Evolutionary conservation across 495 filamentous ascomycete species (phyloP).

Genomic region (Zalerion maritima): DNA sequence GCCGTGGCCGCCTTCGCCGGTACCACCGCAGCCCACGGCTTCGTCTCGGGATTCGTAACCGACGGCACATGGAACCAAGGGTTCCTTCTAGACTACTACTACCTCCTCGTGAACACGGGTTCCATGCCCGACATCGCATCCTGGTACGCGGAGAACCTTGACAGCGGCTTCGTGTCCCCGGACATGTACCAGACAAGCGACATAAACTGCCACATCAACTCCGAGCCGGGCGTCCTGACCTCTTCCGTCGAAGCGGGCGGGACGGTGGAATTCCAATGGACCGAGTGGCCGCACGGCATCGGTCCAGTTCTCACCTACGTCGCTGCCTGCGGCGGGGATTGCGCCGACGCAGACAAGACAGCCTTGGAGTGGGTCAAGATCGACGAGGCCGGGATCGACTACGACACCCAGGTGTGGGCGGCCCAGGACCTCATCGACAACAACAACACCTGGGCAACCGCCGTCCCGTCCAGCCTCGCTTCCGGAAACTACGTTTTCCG

Average conservation of each 20-base stretch:
- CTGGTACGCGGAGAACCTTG: slow-evolving; percentile 20
- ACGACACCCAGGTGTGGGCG: slow-evolving; percentile 12
- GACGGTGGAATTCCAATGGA: slow-evolving; percentile 15
- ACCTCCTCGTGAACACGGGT: slow-evolving; percentile 13
- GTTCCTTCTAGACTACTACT: slow-evolving; percentile 18
- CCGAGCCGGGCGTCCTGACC: slow-evolving; percentile 18
- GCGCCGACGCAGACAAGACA: slow-evolving; percentile 18
- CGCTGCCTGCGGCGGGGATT: slow-evolving; percentile 19
- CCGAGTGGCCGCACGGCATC: slow-evolving; percentile 13
- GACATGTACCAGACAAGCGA: slow-evolving; percentile 14
- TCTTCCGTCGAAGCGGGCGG: slow-evolving; percentile 15
- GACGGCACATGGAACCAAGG: slow-evolving; percentile 14
- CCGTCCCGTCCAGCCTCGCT: slow-evolving; percentile 41
- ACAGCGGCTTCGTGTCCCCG: slow-evolving; percentile 18
- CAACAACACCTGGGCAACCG: slow-evolving; percentile 48
- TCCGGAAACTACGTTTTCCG: slow-evolving; percentile 53
- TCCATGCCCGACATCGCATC: slow-evolving; percentile 10
- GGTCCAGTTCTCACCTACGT: slow-evolving; percentile 21
- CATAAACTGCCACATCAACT: slow-evolving; percentile 23
- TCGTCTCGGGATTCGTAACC: slow-evolving; percentile 13
- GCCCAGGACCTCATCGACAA: slow-evolving; percentile 24
- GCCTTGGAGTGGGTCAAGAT: slow-evolving; percentile 29
- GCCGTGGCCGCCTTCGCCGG: slow-evolving; percentile 19
- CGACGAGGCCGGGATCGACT: slow-evolving; percentile 17
- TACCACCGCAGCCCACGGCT: slow-evolving; percentile 16